Conservation (phyloP, 257 asterid genomes). For the Jaltomata sinuosa region DNA sequence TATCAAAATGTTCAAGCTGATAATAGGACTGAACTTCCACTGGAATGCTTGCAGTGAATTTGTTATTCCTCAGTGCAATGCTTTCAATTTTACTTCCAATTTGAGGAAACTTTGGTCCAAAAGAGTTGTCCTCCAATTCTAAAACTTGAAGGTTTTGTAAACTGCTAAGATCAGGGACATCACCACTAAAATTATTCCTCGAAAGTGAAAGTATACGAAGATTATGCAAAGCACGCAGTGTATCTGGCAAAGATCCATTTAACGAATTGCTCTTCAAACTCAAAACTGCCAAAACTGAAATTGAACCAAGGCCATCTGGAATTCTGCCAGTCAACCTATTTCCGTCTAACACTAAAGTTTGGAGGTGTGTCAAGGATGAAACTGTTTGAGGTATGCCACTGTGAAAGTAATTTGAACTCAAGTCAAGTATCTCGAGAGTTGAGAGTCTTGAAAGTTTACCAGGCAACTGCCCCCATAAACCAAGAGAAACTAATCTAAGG, state of each 20-base stretch:
- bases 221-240: slow-evolving; percentile 35
- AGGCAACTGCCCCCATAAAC: slow-evolving; percentile 74
- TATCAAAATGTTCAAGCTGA: slow-evolving; percentile 49
- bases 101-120: slow-evolving; percentile 68
- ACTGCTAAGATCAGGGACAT: slow-evolving; percentile 64
- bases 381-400: slow-evolving; percentile 41
- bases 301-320: slow-evolving; percentile 42
- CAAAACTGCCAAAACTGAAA: slow-evolving; percentile 56
- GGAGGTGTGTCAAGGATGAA: slow-evolving; percentile 43
- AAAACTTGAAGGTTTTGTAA: slow-evolving; percentile 67
- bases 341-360: slow-evolving; percentile 53
- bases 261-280: slow-evolving; percentile 51
- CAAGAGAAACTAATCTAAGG: slow-evolving; percentile 71
- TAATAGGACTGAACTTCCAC: slow-evolving; percentile 44
- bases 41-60: slow-evolving; percentile 52
- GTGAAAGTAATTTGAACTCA: slow-evolving; percentile 66
- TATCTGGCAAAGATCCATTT: slow-evolving; percentile 46
- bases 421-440: slow-evolving; percentile 65
- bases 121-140: slow-evolving; percentile 45
- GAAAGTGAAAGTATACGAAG: slow-evolving; percentile 64
- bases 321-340: slow-evolving; percentile 57
- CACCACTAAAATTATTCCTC: slow-evolving; percentile 57
- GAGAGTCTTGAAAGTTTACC: slow-evolving; percentile 33
- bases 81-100: slow-evolving; percentile 36
- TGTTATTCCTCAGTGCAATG: slow-evolving; percentile 51